Percentiles rank a stretch among this genome's conserved stretches.
These are phyloP conservation scores for Psilocybe cubensis DNA, from an alignment of 768 basidiomycete species.

Conservation along the genomic window DNA sequence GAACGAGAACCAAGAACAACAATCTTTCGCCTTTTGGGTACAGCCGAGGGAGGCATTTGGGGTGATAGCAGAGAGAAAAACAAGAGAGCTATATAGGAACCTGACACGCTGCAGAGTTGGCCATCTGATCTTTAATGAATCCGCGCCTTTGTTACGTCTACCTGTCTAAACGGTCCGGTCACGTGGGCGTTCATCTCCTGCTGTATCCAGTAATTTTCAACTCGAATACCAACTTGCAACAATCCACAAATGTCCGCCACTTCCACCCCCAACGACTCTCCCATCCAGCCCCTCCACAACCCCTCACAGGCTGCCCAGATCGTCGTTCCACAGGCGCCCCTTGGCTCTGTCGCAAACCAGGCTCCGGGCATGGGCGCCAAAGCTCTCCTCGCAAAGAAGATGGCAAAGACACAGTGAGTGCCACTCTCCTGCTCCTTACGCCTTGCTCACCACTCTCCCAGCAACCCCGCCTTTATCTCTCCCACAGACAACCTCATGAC, in stretches of 20 bases:
- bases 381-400: constrained; percentile 90
- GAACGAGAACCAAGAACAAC: constrained; percentile 84
- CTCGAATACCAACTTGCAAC: no score
- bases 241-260: constrained; percentile 59
- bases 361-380: constrained; percentile 84
- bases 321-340: constrained; percentile 77
- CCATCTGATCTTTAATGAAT: constrained; percentile 1
- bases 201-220: constrained; percentile 19
- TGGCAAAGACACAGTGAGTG: constrained; percentile 86
- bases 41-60: not conserved
- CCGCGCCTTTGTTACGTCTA: constrained; percentile 20
- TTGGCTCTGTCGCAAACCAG: constrained; percentile 66
- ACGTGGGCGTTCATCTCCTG: constrained; percentile 25
- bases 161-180: constrained; percentile 16
- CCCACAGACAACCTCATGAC: constrained; percentile 97
- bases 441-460: constrained; percentile 31
- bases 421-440: not conserved
- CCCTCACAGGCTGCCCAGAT: constrained; percentile 80
- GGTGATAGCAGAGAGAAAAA: not conserved
- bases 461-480: constrained; percentile 88
- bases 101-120: not conserved
- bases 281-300: constrained; percentile 87
- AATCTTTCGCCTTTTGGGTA: constrained; percentile 76
- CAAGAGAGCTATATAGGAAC: not conserved
- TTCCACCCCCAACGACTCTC: constrained; percentile 69